Evolutionary conservation across 1,284 basidiomycete species (phyloP).

Genomic region (Sporisorium graminicola): DNA sequence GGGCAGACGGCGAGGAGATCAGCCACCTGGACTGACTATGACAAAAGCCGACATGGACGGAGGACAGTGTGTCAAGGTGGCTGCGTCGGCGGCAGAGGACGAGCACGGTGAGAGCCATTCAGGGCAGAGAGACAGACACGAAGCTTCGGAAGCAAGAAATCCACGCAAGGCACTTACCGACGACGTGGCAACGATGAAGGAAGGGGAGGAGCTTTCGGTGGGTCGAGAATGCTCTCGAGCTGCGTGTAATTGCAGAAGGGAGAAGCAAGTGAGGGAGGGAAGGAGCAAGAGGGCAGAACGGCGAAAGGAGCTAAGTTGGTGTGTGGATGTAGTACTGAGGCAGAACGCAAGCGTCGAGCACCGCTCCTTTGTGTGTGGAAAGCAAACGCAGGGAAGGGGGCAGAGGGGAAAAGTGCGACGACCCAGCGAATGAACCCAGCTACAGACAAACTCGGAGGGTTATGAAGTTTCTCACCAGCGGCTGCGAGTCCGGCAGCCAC

Average conservation of each 20-base stretch:
- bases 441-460: slow-evolving; percentile 9
- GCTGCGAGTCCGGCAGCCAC: slow-evolving; percentile 8
- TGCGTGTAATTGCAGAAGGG: slow-evolving; percentile 38
- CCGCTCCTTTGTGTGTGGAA: slow-evolving; percentile 20
- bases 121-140: too few relatives aligned
- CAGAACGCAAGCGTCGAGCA: slow-evolving; percentile 42
- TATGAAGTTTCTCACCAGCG: slow-evolving; percentile 38
- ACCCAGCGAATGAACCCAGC: slow-evolving; percentile 20
- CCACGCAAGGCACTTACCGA: slow-evolving; percentile 37
- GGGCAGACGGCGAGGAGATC: neutral
- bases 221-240: slow-evolving; percentile 26
- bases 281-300: slow-evolving; percentile 3
- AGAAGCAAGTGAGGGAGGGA: neutral
- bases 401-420: slow-evolving; percentile 37
- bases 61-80: slow-evolving; percentile 9
- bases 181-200: slow-evolving; percentile 21
- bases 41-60: slow-evolving; percentile 16
- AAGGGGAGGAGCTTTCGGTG: slow-evolving; percentile 24
- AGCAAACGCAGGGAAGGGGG: neutral
- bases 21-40: neutral
- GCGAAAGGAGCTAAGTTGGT: slow-evolving; percentile 23
- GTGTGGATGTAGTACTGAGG: slow-evolving; percentile 44
- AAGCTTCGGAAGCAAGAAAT: slow-evolving; percentile 2
- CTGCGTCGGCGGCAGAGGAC: slow-evolving; percentile 18
- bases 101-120: slow-evolving; percentile 6